These are phyloP conservation scores for Aspergillus ochraceus DNA, from an alignment of 2,329 filamentous ascomycete genomes.

Conservation along the genomic window DNA sequence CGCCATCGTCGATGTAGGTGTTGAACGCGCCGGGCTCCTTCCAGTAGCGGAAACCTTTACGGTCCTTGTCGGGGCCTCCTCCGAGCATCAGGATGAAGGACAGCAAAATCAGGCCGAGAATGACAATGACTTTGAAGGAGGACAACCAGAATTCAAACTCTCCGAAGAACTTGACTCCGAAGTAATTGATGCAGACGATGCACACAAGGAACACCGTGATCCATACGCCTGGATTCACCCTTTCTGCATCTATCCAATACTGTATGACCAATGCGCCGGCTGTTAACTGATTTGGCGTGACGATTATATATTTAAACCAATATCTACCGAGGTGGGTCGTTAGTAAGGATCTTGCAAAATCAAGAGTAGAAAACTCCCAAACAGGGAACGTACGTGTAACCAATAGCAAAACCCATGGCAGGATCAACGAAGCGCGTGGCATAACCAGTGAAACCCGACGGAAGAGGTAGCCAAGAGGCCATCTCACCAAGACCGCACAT, in stretches of 20 bases:
- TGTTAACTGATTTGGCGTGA: slow-evolving; percentile 81
- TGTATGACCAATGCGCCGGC: slow-evolving; percentile 76
- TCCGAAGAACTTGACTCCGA: slow-evolving; percentile 68
- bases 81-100: slow-evolving; percentile 64
- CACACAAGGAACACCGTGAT: slow-evolving; percentile 68
- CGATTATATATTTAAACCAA: slow-evolving; percentile 79
- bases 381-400: slow-evolving; percentile 58
- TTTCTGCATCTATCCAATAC: slow-evolving; percentile 68
- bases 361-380: background rate
- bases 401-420: slow-evolving; percentile 75
- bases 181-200: slow-evolving; percentile 68
- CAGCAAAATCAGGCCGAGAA: slow-evolving; percentile 66
- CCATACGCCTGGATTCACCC: slow-evolving; percentile 75
- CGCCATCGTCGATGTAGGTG: slow-evolving; percentile 46
- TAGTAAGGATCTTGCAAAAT: slow-evolving; percentile 3
- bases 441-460: slow-evolving; percentile 79
- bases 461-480: slow-evolving; percentile 77
- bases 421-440: slow-evolving; percentile 77
- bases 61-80: slow-evolving; percentile 63
- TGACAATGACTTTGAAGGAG: slow-evolving; percentile 68
- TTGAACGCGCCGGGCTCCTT: slow-evolving; percentile 61
- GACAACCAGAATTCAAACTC: slow-evolving; percentile 64
- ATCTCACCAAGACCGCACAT: slow-evolving; percentile 83
- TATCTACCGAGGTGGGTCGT: slow-evolving; percentile 28
- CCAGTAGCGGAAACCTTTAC: slow-evolving; percentile 68